These are phyloP conservation scores for Sicyos edulis DNA, from an alignment of 306 rosid species.

Conservation along the genomic window DNA sequence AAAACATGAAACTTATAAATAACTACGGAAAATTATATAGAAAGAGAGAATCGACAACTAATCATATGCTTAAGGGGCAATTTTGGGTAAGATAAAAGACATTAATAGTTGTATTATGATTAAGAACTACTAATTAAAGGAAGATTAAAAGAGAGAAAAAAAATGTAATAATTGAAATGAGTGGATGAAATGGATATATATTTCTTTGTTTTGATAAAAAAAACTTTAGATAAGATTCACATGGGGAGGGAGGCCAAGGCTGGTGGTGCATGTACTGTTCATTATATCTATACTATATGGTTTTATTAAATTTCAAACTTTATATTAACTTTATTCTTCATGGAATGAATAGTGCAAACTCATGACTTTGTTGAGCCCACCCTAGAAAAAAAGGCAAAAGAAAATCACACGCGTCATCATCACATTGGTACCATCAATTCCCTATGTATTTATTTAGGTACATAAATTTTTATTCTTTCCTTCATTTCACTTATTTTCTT, in stretches of 20 bases:
- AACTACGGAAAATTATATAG: neutral
- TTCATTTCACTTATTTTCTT: neutral
- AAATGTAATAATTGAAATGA: conserved; percentile 5
- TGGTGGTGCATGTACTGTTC: conserved; percentile 8
- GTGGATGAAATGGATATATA: conserved; percentile 8
- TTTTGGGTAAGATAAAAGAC: neutral
- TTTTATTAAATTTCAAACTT: neutral
- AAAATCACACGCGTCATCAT: conserved; percentile 20
- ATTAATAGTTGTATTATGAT: neutral
- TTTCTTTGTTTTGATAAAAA: neutral
- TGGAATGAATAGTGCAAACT: conserved; percentile 1
- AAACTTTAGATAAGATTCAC: conserved; percentile 18
- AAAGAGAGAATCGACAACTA: neutral
- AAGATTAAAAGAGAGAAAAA: neutral
- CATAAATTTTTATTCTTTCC: neutral
- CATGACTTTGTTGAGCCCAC: conserved; percentile 8
- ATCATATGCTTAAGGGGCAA: neutral
- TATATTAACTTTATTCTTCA: conserved; percentile 10
- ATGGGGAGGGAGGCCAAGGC: conserved; percentile 14
- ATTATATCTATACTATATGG: conserved; percentile 5
- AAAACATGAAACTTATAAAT: neutral
- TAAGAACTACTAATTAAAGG: conserved; percentile 13
- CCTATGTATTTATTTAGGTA: neutral
- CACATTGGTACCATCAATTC: conserved; percentile 8
- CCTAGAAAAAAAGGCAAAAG: neutral